Conservation (phyloP, 164 flowering plant species). For the Malania oleifera region DNA sequence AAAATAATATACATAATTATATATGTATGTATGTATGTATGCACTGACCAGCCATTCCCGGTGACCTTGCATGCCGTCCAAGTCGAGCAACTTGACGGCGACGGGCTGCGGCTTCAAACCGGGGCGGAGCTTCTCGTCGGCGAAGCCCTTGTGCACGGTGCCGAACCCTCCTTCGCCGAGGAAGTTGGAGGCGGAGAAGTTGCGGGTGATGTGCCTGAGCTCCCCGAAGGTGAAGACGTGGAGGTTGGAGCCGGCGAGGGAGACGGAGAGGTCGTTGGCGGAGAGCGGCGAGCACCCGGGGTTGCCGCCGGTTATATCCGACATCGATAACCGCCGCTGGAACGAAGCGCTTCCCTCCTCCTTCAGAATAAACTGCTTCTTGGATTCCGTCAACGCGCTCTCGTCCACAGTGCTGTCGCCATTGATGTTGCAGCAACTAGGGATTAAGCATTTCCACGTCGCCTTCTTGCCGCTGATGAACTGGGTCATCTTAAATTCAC, state of each 20-base stretch:
- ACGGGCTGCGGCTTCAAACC: constrained; percentile 1
- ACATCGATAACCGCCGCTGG: not conserved
- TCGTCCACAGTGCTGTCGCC: not conserved
- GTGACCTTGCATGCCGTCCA: constrained; percentile 26
- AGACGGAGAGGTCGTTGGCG: not conserved
- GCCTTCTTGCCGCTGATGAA: too few relatives aligned
- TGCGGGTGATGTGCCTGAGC: not conserved
- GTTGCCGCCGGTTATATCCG: not conserved
- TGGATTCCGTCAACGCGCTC: not conserved
- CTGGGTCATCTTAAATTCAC: too few relatives aligned
- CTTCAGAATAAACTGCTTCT: not conserved
- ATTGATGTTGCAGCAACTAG: not conserved
- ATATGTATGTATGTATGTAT: not conserved
- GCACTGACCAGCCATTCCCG: constrained; percentile 25
- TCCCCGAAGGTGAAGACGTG: not conserved
- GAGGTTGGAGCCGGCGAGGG: not conserved
- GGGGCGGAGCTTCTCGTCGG: not conserved
- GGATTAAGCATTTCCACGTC: not conserved
- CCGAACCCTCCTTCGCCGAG: constrained; percentile 1
- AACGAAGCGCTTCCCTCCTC: not conserved
- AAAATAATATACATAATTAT: not conserved
- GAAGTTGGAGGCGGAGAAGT: not conserved
- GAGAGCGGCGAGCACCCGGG: constrained; percentile 2
- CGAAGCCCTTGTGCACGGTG: constrained; percentile 1
- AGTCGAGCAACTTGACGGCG: not conserved